Conservation (phyloP, 208 protist genomes). For the Acanthamoeba lugdunensis region DNA sequence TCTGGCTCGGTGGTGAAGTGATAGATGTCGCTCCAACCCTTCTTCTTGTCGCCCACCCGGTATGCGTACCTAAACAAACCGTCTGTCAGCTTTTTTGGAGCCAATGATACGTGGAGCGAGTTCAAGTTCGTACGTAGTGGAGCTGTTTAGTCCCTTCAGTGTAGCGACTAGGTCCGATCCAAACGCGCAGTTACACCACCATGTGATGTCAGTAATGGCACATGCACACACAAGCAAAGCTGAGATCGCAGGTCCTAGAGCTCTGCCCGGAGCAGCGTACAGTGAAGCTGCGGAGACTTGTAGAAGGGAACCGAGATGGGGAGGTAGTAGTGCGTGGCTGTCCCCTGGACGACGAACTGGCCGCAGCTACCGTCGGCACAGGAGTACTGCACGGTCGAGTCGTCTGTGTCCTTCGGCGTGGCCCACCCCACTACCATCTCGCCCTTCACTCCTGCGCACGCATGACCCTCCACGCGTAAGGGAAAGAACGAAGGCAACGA, state of each 20-base stretch:
- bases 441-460: background rate
- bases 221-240: background rate
- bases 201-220: no score
- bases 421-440: constrained; percentile 50
- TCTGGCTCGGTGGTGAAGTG: background rate
- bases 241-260: no score
- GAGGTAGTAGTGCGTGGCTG: constrained; percentile 38
- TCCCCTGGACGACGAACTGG: background rate
- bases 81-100: no score
- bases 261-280: no score
- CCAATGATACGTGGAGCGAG: no score
- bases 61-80: background rate
- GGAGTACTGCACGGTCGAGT: background rate
- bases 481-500: no score
- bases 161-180: background rate
- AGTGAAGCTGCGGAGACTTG: background rate
- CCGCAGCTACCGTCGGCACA: background rate
- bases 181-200: no score
- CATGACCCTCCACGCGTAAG: background rate
- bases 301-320: background rate
- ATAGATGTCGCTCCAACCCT: background rate
- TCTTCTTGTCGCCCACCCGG: background rate
- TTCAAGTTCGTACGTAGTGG: background rate
- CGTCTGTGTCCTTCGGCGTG: background rate
- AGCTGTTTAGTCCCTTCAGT: constrained; percentile 6